phyloP scores from a whole-genome alignment of 2,329 filamentous ascomycete species.

The Hawksworthiomyces lignivorus region DNA sequence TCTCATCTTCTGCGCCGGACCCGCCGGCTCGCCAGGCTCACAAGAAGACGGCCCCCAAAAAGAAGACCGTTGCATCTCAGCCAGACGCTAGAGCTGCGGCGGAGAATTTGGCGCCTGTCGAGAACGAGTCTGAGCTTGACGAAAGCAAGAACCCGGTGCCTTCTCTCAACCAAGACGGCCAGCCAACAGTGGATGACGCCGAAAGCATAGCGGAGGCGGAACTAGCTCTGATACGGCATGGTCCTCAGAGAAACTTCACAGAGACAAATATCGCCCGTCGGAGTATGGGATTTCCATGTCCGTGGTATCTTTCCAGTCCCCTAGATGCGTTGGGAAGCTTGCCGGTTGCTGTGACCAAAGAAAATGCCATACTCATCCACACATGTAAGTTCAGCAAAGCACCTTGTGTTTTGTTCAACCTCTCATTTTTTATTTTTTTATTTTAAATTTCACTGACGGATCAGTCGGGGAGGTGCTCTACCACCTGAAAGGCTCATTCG shows the following conservation, averaged over 20 bases:
- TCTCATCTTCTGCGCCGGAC: background rate
- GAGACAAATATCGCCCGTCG: too few relatives aligned
- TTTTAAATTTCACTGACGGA: background rate
- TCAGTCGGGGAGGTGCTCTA: constrained; percentile 37
- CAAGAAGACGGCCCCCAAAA: background rate
- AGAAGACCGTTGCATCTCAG: constrained; percentile 6
- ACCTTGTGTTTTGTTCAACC: background rate
- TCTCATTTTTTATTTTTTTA: background rate
- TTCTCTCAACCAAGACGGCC: too few relatives aligned
- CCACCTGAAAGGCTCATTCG: constrained; percentile 39
- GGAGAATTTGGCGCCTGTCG: too few relatives aligned
- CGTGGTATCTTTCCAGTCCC: constrained; percentile 14
- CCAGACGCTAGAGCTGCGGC: constrained; percentile 5
- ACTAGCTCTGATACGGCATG: too few relatives aligned
- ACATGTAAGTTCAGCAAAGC: constrained; percentile 13
- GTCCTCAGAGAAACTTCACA: too few relatives aligned
- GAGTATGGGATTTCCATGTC: constrained; percentile 1
- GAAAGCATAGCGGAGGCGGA: too few relatives aligned
- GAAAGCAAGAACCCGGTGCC: too few relatives aligned
- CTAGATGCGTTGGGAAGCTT: constrained; percentile 14
- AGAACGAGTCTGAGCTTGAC: too few relatives aligned
- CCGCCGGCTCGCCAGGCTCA: background rate
- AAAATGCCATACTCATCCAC: constrained; percentile 17
- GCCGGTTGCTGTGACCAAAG: constrained; percentile 14
- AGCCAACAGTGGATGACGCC: too few relatives aligned